Evolutionary conservation across 306 rosid genomes (phyloP), one percentile per base, ranked within the genome.

Genomic region (Vigna radiata): DNA sequence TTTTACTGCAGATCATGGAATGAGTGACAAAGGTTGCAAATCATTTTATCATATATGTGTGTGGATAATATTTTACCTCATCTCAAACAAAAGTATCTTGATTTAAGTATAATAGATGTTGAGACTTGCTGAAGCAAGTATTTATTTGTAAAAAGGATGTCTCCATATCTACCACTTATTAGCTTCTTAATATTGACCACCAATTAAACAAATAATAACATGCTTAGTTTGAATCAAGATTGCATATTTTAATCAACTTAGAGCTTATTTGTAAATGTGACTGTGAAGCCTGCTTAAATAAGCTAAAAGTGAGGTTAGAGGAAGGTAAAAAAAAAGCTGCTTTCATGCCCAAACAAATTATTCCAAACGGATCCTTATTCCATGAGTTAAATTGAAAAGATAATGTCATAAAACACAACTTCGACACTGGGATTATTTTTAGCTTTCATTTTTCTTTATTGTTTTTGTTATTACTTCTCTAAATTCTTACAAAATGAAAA

Each of bases 1-100:
- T 73, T 93, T 93, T 67, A 93, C 98, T 19, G 98, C 98, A 70
- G 98, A 93, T 76, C 98, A 93, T 81, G 98, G 98, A 78, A 93
- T 93, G 98, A 87, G 91, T 64, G 98, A 93, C 77, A 93, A 93
- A 88, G 98, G 98, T 93, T 76, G 72, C 76, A 78, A 50, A 77
- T 29, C 39, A 9, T 54, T 29, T 76, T 31, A 16, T 54, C 16
- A 23, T 68, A 41, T 79, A 33, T 76, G 9, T 61, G n/a, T 48
- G 50, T 75, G 74, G 67, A 67, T 55, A 63, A 68, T 41, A 1
- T 41, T 62, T 68, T 36, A 49, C 66, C 44, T 77, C 68, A 68
- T 66, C 46, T 13, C 77, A 66, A 50, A 16, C 50, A 8, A 43
- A 62, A 12, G 53, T 71, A 36, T 49, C 6, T 71, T 71, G n/a